phyloP scores from a whole-genome alignment of 2,329 filamentous ascomycete genomes.

The Exophiala sideris region DNA sequence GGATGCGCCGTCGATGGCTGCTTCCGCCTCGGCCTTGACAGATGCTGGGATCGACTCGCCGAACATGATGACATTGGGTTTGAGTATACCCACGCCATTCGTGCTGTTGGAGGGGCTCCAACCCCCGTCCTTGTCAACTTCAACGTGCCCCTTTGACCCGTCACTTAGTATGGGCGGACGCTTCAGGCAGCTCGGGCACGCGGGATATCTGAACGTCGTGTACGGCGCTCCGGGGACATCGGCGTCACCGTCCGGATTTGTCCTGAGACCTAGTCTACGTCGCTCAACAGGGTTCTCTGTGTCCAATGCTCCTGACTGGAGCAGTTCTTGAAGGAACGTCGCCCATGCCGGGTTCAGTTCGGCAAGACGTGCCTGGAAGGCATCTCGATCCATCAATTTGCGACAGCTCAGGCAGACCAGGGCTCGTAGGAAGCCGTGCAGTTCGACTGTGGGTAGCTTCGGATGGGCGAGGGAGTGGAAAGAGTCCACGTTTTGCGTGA shows the following conservation, averaged over 20 bases:
- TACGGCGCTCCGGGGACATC: constrained; percentile 85
- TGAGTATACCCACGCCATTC: constrained; percentile 69
- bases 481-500: constrained; percentile 97
- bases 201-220: constrained; percentile 83
- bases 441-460: constrained; percentile 68
- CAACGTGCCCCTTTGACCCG: constrained; percentile 57
- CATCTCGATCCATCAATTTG: constrained; percentile 64
- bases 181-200: constrained; percentile 75
- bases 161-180: constrained; percentile 57
- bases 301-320: constrained; percentile 70
- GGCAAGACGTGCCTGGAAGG: constrained; percentile 73
- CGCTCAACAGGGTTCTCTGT: constrained; percentile 73
- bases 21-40: constrained; percentile 74
- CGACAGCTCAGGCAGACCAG: constrained; percentile 78
- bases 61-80: constrained; percentile 95
- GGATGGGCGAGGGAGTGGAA: constrained; percentile 82
- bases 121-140: constrained; percentile 76
- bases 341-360: constrained; percentile 84
- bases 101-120: constrained; percentile 51
- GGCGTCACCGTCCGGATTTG: constrained; percentile 93
- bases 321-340: constrained; percentile 67
- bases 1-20: constrained; percentile 72
- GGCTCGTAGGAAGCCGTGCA: constrained; percentile 85
- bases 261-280: constrained; percentile 65
- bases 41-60: constrained; percentile 73